Conservation (phyloP, 2,329 filamentous ascomycete genomes). For the Colletotrichum lentis region DNA sequence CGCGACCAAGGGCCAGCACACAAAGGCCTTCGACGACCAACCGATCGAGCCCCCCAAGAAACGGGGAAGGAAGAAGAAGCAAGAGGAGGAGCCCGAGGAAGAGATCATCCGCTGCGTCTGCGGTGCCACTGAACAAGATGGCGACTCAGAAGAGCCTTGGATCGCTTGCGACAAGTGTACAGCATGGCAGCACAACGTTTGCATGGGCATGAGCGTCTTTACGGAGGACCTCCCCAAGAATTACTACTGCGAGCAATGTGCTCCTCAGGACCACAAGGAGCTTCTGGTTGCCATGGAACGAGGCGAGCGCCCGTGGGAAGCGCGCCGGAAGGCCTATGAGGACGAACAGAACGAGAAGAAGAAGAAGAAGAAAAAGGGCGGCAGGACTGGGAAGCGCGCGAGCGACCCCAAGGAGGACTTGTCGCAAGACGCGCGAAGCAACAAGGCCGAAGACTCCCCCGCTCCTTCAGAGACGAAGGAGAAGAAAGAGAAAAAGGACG, state of each 20-base stretch:
- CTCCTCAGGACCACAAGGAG: constrained; percentile 81
- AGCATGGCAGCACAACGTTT: constrained; percentile 98
- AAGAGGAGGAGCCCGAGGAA: constrained; percentile 66
- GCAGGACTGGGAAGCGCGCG: constrained; percentile 68
- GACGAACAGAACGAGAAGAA: constrained; percentile 67
- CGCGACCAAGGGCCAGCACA: constrained; percentile 95
- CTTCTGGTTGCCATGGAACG: constrained; percentile 79
- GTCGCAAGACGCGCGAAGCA: constrained; percentile 32
- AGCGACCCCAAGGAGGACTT: constrained; percentile 68
- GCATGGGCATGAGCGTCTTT: constrained; percentile 84
- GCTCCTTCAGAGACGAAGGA: constrained; percentile 51
- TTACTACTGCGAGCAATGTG: constrained; percentile 94
- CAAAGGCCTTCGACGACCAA: constrained; percentile 82
- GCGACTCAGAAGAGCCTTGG: constrained; percentile 89
- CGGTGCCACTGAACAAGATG: constrained; percentile 84
- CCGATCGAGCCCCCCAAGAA: constrained; percentile 62
- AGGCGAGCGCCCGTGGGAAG: constrained; percentile 89
- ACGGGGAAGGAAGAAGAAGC: constrained; percentile 67
- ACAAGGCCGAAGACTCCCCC: constrained; percentile 52
- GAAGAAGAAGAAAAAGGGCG: constrained; percentile 61
- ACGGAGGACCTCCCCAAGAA: constrained; percentile 79
- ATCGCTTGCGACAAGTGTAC: constrained; percentile 93
- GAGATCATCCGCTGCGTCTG: constrained; percentile 94
- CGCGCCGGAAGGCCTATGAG: constrained; percentile 68
- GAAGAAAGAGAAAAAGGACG: constrained; percentile 60